Evolutionary conservation across 768 basidiomycete species (phyloP), one percentile per base, ranked within the genome.

Genomic region (Xanthoconium stramineum): DNA sequence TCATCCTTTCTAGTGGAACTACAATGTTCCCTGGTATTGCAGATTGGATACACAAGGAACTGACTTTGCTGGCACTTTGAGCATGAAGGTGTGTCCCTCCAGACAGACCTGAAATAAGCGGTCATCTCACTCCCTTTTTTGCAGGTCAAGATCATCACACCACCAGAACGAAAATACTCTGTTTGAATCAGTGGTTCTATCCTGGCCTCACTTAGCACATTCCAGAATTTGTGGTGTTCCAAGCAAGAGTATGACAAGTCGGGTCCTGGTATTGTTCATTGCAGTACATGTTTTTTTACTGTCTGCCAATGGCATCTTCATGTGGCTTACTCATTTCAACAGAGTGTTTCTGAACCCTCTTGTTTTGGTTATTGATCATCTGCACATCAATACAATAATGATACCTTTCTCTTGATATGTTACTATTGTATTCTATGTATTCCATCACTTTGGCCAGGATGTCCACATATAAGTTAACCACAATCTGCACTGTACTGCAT

Each of bases 21-120:
- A 94, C 91, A 68, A 94, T 95, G 92, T 94, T 94, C 89, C 86
- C 90, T 63, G 94, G 93, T 79, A 94, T 96, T 65, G 84, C 92
- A 63, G 94, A 96, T 75, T 88, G 94, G 67, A 91, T 96, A 90
- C 89, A 92, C 74, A 93, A 93, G 81, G 93, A 96, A 77, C 79
- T 96, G 70, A 89, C 89, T 20, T 78, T 86, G 20, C 80, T 94
- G 62, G 61, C 69, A 35, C 93, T 28, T 82, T 88, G 55, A 91
- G 88, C 76, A 89, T 95, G 89, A 95, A 94, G 85, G 81, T 78
- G 38, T 33, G 78, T 69, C 29, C 19, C 29, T 24, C 14, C 14
- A 13, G 8, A 38, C 46, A 19, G 1, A 13, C n/a, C 33, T 30
- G 32, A 28, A 35, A 20, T 40, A 14, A 19, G 13, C 12, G 19